Conservation (phyloP, 2,329 filamentous ascomycete species). For the Penicillium sp. region DNA sequence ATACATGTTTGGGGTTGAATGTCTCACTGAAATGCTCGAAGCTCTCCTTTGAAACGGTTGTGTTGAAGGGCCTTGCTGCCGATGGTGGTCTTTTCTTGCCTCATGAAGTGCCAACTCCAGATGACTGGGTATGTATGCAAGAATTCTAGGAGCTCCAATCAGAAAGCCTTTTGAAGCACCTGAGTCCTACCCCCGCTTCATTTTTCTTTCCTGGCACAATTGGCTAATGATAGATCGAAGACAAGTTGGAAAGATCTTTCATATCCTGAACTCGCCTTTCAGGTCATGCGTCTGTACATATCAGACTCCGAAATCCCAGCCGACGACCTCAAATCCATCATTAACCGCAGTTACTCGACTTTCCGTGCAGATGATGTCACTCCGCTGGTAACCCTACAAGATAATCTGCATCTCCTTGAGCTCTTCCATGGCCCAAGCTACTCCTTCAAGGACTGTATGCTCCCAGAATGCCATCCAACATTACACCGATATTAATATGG, state of each 20-base stretch:
- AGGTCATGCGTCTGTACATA: neutral
- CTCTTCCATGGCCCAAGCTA: slow-evolving; percentile 96
- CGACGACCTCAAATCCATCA: slow-evolving; percentile 76
- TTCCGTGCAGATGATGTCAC: slow-evolving; percentile 79
- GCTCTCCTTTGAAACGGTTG: neutral
- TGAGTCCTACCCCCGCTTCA: neutral
- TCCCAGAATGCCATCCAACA: neutral
- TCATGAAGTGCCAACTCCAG: neutral
- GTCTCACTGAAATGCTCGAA: neutral
- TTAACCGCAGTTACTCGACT: slow-evolving; percentile 80
- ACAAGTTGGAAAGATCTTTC: neutral
- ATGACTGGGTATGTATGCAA: neutral
- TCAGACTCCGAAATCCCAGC: slow-evolving; percentile 68
- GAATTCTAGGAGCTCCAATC: neutral
- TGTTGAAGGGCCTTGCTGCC: neutral
- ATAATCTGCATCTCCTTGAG: slow-evolving; percentile 82
- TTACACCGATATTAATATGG: neutral
- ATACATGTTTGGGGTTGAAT: neutral
- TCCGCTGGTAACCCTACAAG: slow-evolving; percentile 70
- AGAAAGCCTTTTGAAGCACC: neutral
- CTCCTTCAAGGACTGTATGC: slow-evolving; percentile 78
- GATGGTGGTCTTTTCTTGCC: neutral
- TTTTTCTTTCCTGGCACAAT: neutral
- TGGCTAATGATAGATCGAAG: neutral
- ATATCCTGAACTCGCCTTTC: neutral